Base-by-base conservation (phyloP, 441 rosid genomes). In the Populus trichocarpa region DNA sequence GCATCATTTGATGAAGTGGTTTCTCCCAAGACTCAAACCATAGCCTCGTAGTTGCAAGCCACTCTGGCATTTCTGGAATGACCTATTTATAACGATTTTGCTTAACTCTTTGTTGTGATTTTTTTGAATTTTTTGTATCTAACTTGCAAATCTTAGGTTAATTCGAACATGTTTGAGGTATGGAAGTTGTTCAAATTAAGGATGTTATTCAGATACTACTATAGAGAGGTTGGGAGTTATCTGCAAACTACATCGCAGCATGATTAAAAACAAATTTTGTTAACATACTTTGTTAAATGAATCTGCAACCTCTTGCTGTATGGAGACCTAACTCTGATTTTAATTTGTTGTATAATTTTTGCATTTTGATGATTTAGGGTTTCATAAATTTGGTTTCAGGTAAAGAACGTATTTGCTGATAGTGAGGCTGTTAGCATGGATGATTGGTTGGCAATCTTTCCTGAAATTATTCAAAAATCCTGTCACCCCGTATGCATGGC, bases 381-480 rank as follows among this genome's bases (percentile, higher is more conserved):
- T 80, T 72, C 59, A 63, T 46, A 16, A 74, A 79, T 73, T 69
- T 78, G 16, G 67, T 78, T 73, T 83, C 92, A 96, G 99, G 93
- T 90, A 82, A 84, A 85, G 74, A 85, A 70, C 73, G 80, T 84
- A 76, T 66, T 77, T 57, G 78, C 57, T 59, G 71, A 77, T 61
- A 77, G 76, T 69, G 84, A 77, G 28, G 72, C 83, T 40, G 75
- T 74, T 71, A 79, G 57, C 68, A 61, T 79, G 79, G 95, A 89
- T 79, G 90, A 86, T 42, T 92, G 93, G 97, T n/a, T 80, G 84
- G 42, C 70, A 71, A 75, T 67, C 69, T 91, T 90, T 83, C 75
- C 89, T 57, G 69, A 85, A 71, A 85, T 87, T 75, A 83, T 94
- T 79, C 78, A 73, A 73, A 82, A 85, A 72, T 88, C 95, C 80